A percentile compares a stretch with the other conserved stretches of the same genome.
phyloP scores from a whole-genome alignment of 1,284 basidiomycete species.

The Rhodofomes roseus region DNA sequence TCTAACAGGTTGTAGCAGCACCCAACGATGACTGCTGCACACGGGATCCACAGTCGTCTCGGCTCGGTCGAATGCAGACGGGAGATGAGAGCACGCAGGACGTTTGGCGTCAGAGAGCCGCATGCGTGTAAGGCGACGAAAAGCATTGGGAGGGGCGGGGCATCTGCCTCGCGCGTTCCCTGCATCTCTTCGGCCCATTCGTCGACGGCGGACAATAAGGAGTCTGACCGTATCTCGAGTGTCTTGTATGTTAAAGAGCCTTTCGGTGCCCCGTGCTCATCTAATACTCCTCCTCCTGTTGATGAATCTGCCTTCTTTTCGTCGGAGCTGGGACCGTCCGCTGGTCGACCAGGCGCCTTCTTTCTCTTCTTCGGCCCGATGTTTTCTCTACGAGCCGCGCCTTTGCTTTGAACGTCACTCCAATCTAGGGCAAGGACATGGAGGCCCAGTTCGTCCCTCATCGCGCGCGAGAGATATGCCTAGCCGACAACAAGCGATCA shows the following conservation, averaged over 20 bases:
- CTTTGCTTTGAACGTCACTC: slow-evolving; percentile 38
- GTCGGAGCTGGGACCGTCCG: not conserved
- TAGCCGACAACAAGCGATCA: slow-evolving; percentile 18
- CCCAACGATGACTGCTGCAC: slow-evolving; percentile 42
- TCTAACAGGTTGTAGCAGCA: slow-evolving; percentile 52
- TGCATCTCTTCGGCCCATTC: slow-evolving; percentile 31
- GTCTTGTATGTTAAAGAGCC: slow-evolving; percentile 48
- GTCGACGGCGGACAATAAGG: slow-evolving; percentile 37
- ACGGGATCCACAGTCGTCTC: slow-evolving; percentile 31
- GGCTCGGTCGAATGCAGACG: slow-evolving; percentile 6
- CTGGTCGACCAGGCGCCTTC: not conserved
- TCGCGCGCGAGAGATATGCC: slow-evolving; percentile 47
- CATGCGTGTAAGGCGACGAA: slow-evolving; percentile 64
- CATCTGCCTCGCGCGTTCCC: not conserved
- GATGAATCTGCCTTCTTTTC: not conserved
- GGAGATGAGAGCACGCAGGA: slow-evolving; percentile 36
- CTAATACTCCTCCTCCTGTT: too few relatives aligned
- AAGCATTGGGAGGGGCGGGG: slow-evolving; percentile 41
- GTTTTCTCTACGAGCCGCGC: slow-evolving; percentile 36
- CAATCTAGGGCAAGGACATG: slow-evolving; percentile 52
- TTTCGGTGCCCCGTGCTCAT: too few relatives aligned
- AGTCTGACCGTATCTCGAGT: slow-evolving; percentile 42
- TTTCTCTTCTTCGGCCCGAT: not conserved
- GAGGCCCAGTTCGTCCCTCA: slow-evolving; percentile 31
- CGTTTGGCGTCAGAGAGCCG: slow-evolving; percentile 45